phyloP scores from a whole-genome alignment of 1,284 basidiomycete genomes.

The Entoloma clypeatum region DNA sequence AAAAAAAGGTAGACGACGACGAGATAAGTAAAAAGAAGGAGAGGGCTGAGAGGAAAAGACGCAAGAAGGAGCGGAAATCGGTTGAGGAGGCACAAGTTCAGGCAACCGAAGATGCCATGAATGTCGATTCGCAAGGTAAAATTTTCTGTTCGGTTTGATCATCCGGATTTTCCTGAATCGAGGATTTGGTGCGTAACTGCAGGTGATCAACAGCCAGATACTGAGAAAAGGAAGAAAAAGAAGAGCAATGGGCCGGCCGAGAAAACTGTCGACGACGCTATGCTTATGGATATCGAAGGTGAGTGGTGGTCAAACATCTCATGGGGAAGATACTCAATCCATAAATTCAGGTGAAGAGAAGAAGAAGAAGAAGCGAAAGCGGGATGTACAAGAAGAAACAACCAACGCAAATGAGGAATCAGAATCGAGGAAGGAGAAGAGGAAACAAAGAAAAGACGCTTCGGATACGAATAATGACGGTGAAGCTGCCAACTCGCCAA shows the following conservation, averaged over 20 bases:
- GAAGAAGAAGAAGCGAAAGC: constrained; percentile 31
- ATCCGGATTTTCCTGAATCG: background rate
- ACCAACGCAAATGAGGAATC: constrained; percentile 2
- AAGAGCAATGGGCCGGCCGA: constrained; percentile 5
- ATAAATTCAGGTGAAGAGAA: constrained; percentile 23
- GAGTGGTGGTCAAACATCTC: constrained; percentile 5
- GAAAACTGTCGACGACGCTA: constrained; percentile 11
- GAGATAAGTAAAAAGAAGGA: constrained; percentile 11
- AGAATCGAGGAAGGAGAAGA: constrained; percentile 19
- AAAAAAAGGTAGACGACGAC: background rate
- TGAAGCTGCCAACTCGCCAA: constrained; percentile 2
- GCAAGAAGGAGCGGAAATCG: constrained; percentile 22
- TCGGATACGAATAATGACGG: constrained; percentile 5
- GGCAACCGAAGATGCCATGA: no score
- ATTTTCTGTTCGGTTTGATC: background rate
- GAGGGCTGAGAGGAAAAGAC: constrained; percentile 19
- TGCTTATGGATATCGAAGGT: constrained; percentile 21
- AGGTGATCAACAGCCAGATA: constrained; percentile 20
- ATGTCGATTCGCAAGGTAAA: constrained; percentile 17
- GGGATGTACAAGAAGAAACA: constrained; percentile 13
- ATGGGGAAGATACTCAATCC: background rate
- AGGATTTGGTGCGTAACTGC: background rate
- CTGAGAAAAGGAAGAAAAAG: constrained; percentile 20
- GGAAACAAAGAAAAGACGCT: constrained; percentile 19
- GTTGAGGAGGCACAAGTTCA: constrained; percentile 13